Percentiles rank a stretch among this genome's conserved stretches.
phyloP scores from a whole-genome alignment of 2,329 filamentous ascomycete species.

The Plectosphaerella cucumerina region DNA sequence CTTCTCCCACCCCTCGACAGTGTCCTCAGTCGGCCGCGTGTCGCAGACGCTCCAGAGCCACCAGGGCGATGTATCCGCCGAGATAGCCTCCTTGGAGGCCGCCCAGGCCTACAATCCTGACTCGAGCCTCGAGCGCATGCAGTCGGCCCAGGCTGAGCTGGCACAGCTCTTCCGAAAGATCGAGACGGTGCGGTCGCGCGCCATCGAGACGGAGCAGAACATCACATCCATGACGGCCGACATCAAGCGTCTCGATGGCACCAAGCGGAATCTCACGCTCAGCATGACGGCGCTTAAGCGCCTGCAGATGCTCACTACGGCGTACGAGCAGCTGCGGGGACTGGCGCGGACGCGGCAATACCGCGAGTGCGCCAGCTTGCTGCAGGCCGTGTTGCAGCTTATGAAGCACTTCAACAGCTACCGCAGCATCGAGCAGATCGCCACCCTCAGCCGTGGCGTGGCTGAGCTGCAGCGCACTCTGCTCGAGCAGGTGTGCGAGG shows the following conservation, averaged over 20 bases:
- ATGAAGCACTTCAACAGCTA: conserved; percentile 99
- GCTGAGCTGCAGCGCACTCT: conserved; percentile 89
- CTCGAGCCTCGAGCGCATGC: conserved; percentile 86
- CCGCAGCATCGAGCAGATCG: conserved; percentile 95
- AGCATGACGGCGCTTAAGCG: conserved; percentile 98
- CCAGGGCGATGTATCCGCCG: conserved; percentile 75
- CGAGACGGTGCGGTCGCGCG: conserved; percentile 83
- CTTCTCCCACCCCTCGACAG: conserved; percentile 83
- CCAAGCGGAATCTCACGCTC: conserved; percentile 91
- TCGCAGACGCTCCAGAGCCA: conserved; percentile 69
- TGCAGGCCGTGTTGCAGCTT: conserved; percentile 93
- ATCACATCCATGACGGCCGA: conserved; percentile 99
- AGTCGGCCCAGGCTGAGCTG: conserved; percentile 84
- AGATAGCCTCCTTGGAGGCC: conserved; percentile 70
- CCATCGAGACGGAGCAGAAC: conserved; percentile 86
- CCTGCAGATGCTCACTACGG: conserved; percentile 96
- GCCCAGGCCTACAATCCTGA: conserved; percentile 81
- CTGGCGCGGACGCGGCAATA: conserved; percentile 86
- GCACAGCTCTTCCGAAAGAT: conserved; percentile 90
- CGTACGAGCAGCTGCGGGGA: conserved; percentile 91
- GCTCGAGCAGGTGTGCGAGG: conserved; percentile 96
- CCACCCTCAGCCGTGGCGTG: conserved; percentile 85
- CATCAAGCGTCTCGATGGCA: conserved; percentile 94
- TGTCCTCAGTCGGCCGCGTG: conserved; percentile 71
- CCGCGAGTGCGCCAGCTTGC: conserved; percentile 84